Evolutionary conservation across 176 grass and related monocot genomes (phyloP).

Genomic region (Chrysopogon serrulatus): DNA sequence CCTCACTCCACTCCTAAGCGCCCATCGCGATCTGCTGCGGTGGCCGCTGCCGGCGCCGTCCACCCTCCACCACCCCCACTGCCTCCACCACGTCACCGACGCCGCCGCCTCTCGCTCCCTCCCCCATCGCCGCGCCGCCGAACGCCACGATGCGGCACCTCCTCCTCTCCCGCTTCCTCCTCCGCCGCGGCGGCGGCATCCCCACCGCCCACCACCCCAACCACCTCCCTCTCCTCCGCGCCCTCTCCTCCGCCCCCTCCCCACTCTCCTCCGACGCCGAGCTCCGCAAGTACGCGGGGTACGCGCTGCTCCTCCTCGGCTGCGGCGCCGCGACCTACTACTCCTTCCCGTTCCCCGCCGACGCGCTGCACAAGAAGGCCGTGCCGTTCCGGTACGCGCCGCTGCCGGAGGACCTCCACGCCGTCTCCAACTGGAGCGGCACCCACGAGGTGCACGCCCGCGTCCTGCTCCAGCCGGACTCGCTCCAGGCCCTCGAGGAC

Average conservation of each 20-base stretch:
- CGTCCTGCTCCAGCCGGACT: background rate
- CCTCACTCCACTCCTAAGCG: too few relatives aligned
- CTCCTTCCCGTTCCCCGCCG: conserved; percentile 65
- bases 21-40: too few relatives aligned
- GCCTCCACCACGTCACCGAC: background rate
- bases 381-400: conserved; percentile 53
- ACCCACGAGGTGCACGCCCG: conserved; percentile 66
- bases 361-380: conserved; percentile 84
- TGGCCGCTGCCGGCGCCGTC: too few relatives aligned
- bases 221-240: too few relatives aligned
- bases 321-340: conserved; percentile 70
- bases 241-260: background rate
- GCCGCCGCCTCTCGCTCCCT: too few relatives aligned
- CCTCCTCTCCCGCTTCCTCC: too few relatives aligned
- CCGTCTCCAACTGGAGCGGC: conserved; percentile 90
- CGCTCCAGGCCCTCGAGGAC: conserved; percentile 52
- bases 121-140: too few relatives aligned
- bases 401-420: conserved; percentile 80
- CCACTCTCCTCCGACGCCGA: conserved; percentile 12
- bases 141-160: background rate
- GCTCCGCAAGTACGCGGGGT: conserved; percentile 61
- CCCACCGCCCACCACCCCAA: background rate
- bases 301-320: conserved; percentile 37
- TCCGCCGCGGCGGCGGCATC: background rate
- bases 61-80: background rate